These are phyloP conservation scores for Oropetium thomaeum DNA, from an alignment of 176 grass and related monocot species.

Conservation along the genomic window DNA sequence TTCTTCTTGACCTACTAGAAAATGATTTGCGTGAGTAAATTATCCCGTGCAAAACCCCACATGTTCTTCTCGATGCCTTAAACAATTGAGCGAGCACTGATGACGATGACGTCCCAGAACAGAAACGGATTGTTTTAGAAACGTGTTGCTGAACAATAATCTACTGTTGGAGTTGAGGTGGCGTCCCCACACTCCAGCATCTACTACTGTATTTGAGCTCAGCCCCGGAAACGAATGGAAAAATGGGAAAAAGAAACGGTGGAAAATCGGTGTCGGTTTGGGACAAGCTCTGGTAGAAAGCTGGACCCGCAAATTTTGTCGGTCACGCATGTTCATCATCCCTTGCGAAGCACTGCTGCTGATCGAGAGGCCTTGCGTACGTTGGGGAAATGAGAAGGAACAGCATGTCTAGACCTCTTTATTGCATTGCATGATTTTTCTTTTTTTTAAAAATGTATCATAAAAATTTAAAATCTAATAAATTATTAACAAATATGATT, in stretches of 20 bases:
- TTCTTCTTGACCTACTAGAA: neutral
- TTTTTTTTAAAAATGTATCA: no score
- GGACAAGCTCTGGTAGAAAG: neutral
- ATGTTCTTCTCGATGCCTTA: neutral
- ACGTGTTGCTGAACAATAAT: neutral
- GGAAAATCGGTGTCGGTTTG: conserved; percentile 7
- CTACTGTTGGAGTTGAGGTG: neutral
- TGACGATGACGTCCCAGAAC: neutral
- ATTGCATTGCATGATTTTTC: no score
- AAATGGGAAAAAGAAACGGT: neutral
- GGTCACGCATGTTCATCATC: neutral
- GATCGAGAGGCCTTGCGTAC: no score
- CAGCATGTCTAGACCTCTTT: no score
- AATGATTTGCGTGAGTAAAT: neutral
- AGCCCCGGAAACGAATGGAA: neutral
- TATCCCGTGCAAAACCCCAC: neutral
- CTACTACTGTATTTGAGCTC: no score
- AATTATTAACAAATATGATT: no score
- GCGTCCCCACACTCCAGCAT: neutral
- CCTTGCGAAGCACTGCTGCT: neutral
- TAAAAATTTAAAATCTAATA: no score
- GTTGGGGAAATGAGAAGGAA: no score
- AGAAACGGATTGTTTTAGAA: neutral
- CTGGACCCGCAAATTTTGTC: neutral
- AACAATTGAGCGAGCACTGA: neutral